Evolutionary conservation across 306 rosid genomes (phyloP).

Genomic region (Vicia faba): DNA sequence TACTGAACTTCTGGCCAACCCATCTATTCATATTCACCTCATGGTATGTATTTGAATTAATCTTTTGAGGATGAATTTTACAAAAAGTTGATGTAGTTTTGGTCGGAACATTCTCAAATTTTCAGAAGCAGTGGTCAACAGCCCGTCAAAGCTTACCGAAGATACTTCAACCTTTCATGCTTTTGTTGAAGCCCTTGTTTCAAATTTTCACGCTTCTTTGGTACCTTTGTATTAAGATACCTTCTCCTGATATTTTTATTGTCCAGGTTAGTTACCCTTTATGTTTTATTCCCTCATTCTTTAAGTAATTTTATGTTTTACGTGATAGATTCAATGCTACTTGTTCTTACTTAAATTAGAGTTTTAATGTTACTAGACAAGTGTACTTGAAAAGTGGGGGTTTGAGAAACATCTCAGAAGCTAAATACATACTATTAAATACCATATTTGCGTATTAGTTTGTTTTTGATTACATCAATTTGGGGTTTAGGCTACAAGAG

Average conservation of each 20-base stretch:
- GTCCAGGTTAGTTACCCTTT: conserved; percentile 68
- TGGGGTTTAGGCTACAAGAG: conserved; percentile 20
- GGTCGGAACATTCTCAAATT: conserved; percentile 31
- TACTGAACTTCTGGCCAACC: conserved; percentile 63
- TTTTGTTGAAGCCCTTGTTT: conserved; percentile 76
- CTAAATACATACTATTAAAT: conserved; percentile 11
- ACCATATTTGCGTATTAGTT: not conserved
- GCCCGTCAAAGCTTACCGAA: conserved; percentile 52
- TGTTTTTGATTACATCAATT: conserved; percentile 14
- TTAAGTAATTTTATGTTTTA: conserved; percentile 3
- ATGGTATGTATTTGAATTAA: conserved; percentile 57
- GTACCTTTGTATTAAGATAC: conserved; percentile 76
- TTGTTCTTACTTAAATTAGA: conserved; percentile 25
- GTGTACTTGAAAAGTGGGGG: conserved; percentile 13
- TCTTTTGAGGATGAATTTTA: conserved; percentile 3
- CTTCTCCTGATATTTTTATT: conserved; percentile 79
- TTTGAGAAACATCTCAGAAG: conserved; percentile 21
- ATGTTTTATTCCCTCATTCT: not conserved
- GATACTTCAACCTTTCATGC: conserved; percentile 65
- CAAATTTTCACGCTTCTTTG: conserved; percentile 81
- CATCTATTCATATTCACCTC: conserved; percentile 68
- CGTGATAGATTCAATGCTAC: conserved; percentile 10
- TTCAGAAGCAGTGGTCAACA: conserved; percentile 79
- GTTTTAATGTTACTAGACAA: not conserved
- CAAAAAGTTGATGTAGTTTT: conserved; percentile 29